Percentiles rank a stretch among this genome's conserved stretches.
These are phyloP conservation scores for Solanum lycopersicoides DNA, from an alignment of 257 asterid species.

Conservation along the genomic window DNA sequence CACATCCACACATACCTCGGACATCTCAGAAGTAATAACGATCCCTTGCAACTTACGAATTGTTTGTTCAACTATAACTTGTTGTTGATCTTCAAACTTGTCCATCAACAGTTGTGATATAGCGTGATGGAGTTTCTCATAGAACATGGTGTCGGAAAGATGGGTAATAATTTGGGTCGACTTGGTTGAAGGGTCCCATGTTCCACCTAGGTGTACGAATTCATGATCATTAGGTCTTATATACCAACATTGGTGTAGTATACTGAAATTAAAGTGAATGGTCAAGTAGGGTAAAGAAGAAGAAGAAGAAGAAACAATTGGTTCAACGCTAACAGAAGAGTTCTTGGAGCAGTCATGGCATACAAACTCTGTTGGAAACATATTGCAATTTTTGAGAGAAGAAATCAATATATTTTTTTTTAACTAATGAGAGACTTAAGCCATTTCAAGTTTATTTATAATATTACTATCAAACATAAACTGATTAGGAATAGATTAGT, in stretches of 20 bases:
- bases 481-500: not conserved
- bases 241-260: not conserved
- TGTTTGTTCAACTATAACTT: not conserved
- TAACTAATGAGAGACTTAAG: not conserved
- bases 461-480: not conserved
- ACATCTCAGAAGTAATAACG: not conserved
- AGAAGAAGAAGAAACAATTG: not conserved
- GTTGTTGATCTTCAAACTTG: not conserved
- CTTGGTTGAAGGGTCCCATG: not conserved
- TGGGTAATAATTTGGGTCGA: not conserved
- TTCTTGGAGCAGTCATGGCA: not conserved
- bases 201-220: not conserved
- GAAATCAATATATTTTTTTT: not conserved
- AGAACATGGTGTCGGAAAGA: not conserved
- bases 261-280: not conserved
- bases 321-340: not conserved
- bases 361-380: not conserved
- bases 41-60: not conserved
- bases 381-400: not conserved
- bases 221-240: not conserved
- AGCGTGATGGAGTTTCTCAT: not conserved
- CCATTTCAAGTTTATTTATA: not conserved
- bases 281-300: not conserved
- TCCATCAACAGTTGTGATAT: not conserved
- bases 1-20: not conserved